phyloP scores from a whole-genome alignment of 176 grass and related monocot genomes.

The Oryza punctata region DNA sequence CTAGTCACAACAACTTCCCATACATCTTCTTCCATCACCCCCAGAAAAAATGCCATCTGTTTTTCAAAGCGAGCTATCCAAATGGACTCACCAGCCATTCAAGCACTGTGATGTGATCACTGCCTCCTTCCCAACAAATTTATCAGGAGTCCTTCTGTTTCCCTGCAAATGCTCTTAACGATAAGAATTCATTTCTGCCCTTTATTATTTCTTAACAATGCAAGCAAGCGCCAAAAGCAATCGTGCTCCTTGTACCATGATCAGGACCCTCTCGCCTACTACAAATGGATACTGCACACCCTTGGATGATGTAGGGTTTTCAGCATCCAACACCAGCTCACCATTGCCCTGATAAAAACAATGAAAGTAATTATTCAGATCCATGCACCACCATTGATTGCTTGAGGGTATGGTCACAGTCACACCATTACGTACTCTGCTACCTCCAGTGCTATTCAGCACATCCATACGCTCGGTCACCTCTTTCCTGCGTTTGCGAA shows the following conservation, averaged over 20 bases:
- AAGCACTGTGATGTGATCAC: slow-evolving; percentile 76
- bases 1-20: neutral
- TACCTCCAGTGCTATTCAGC: slow-evolving; percentile 33
- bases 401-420: neutral
- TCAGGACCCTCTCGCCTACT: slow-evolving; percentile 68
- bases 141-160: slow-evolving; percentile 71
- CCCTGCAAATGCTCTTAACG: slow-evolving; percentile 46
- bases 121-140: slow-evolving; percentile 85
- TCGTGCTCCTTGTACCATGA: slow-evolving; percentile 46
- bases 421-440: slow-evolving; percentile 43
- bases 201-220: neutral
- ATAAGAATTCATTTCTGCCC: slow-evolving; percentile 16
- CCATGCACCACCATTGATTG: neutral
- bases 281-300: slow-evolving; percentile 73
- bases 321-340: slow-evolving; percentile 42
- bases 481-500: slow-evolving; percentile 75
- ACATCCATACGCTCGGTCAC: slow-evolving; percentile 53
- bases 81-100: slow-evolving; percentile 69
- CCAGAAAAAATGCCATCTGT: neutral
- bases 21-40: neutral
- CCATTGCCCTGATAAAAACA: slow-evolving; percentile 48
- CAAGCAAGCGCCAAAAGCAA: neutral
- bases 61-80: neutral
- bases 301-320: slow-evolving; percentile 43
- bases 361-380: slow-evolving; percentile 12